These are phyloP conservation scores for Saccharomycopsis amapae DNA, from an alignment of 805 yeast species.

Conservation along the genomic window DNA sequence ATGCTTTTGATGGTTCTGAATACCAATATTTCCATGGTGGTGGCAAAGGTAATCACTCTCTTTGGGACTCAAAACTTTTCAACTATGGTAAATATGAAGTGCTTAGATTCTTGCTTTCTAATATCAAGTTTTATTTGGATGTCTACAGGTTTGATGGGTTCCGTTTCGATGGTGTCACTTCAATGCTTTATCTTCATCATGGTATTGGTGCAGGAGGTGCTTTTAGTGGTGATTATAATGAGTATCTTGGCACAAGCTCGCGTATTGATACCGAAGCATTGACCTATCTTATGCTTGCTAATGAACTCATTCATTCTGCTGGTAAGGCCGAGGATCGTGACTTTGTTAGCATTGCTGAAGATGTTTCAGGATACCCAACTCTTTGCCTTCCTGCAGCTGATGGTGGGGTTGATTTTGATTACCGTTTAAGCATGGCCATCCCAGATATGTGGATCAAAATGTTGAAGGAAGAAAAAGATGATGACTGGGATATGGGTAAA, in stretches of 20 bases:
- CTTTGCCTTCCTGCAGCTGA: slow-evolving; percentile 62
- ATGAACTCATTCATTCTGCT: slow-evolving; percentile 57
- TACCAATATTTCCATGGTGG: slow-evolving; percentile 89
- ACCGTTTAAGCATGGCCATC: slow-evolving; percentile 91
- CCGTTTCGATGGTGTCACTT: slow-evolving; percentile 94
- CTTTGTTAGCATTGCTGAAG: slow-evolving; percentile 85
- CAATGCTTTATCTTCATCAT: slow-evolving; percentile 87
- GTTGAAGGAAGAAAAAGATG: slow-evolving; percentile 75
- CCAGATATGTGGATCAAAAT: slow-evolving; percentile 99
- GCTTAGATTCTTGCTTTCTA: slow-evolving; percentile 74
- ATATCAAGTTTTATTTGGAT: slow-evolving; percentile 76
- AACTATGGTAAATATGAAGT: slow-evolving; percentile 91
- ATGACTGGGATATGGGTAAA: slow-evolving; percentile 83
- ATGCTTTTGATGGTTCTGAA: slow-evolving; percentile 91
- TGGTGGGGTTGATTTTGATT: slow-evolving; percentile 94
- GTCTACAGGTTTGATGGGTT: slow-evolving; percentile 89
- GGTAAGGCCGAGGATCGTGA: slow-evolving; percentile 35
- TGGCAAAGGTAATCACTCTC: slow-evolving; percentile 77
- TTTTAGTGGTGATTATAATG: slow-evolving; percentile 88
- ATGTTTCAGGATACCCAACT: slow-evolving; percentile 96
- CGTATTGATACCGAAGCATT: slow-evolving; percentile 85
- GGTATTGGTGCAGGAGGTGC: slow-evolving; percentile 80
- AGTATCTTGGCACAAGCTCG: slow-evolving; percentile 68
- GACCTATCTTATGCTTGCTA: slow-evolving; percentile 85
- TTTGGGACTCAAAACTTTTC: slow-evolving; percentile 96